Base-by-base conservation (phyloP, 768 basidiomycete species). In the Myochromella boudieri region DNA sequence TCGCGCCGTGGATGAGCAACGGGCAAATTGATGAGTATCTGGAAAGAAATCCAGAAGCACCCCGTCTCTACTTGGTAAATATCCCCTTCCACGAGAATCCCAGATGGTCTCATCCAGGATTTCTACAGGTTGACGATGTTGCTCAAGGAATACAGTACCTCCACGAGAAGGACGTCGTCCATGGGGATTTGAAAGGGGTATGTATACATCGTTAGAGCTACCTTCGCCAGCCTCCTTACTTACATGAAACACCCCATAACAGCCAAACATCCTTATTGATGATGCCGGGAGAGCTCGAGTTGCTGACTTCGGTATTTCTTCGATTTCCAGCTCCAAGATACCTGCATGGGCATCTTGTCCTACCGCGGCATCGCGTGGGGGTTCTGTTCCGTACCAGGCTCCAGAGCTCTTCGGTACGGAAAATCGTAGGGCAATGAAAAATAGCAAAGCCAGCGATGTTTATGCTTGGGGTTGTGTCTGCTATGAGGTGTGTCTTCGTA, bases 121-220 rank as follows among this genome's bases (percentile, higher is more conserved):
- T n/a, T n/a, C n/a, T n/a, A n/a, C n/a, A 68, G 68, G 24, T 59
- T 9, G 53, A 49, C n/a, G 69, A 68, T 33, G 55, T 69, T 17
- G 64, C 65, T 0, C 42, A 44, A 38, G 68, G 69, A 0, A 46
- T 71, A 8, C 34, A 55, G 1, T 68, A 69, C 51, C 56, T 71
- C 15, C 69, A 69, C 46, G 52, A 53, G 12, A 55, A 60, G 34
- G 51, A 59, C n/a, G n/a, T n/a, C n/a, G n/a, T n/a, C n/a, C n/a
- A n/a, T n/a, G n/a, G n/a, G n/a, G n/a, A n/a, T n/a, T 3, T 77
- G 17, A 73, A 71, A 46, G 73, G 70, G n/a, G 73, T 73, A 42
- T 42, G 58, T 56, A 10, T 10, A 10, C 20, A n/a, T n/a, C n/a
- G n/a, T n/a, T n/a, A n/a, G n/a, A n/a, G n/a, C n/a, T n/a, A n/a